Evolutionary conservation across 345 rosid genomes (phyloP).

Genomic region (Nephelium lappaceum): DNA sequence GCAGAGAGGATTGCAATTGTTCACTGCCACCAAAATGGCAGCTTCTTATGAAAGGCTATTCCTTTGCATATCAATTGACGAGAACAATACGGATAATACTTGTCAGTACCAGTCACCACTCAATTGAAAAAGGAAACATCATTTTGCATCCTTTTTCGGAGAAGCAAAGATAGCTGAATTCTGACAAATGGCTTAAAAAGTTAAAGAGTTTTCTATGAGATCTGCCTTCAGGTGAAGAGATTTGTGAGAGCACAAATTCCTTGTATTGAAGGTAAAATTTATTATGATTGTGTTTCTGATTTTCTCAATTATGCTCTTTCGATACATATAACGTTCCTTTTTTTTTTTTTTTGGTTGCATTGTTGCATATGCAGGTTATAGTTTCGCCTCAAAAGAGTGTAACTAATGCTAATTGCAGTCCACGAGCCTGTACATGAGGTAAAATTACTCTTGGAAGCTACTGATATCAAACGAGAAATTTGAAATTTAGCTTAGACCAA

Average conservation of each 20-base stretch:
- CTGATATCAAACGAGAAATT: not conserved
- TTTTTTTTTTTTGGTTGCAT: not conserved
- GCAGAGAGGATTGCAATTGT: conserved; percentile 65
- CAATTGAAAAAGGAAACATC: conserved; percentile 3
- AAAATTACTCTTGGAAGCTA: conserved; percentile 5
- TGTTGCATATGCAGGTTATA: not conserved
- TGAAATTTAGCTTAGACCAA: not conserved
- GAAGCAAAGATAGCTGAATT: not conserved
- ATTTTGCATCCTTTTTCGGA: not conserved
- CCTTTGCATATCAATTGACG: conserved; percentile 64
- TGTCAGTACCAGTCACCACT: conserved; percentile 44
- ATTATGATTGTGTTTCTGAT: not conserved
- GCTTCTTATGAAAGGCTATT: conserved; percentile 85
- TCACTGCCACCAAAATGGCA: conserved; percentile 87
- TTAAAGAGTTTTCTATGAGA: not conserved
- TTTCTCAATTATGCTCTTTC: not conserved
- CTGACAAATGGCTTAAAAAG: not conserved
- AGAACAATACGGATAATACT: conserved; percentile 29
- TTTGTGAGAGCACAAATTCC: not conserved
- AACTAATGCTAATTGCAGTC: not conserved
- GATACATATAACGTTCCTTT: not conserved
- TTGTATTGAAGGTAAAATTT: not conserved
- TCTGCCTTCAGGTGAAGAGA: conserved; percentile 1
- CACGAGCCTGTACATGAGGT: not conserved
- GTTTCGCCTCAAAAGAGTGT: not conserved